Evolutionary conservation across 805 yeast species (phyloP).

Genomic region (Ogataea zsoltii): DNA sequence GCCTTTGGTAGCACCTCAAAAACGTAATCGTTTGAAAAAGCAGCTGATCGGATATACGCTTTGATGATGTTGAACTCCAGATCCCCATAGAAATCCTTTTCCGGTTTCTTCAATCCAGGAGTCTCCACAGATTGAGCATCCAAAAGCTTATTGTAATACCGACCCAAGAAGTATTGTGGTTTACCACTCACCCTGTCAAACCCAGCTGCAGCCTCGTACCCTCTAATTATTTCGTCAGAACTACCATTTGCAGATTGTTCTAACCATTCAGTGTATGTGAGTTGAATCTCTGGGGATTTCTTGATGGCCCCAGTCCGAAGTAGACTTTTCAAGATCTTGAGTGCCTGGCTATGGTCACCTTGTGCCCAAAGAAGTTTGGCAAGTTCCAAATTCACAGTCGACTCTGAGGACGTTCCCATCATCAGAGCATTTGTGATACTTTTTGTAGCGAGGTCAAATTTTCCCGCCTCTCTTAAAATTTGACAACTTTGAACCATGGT

Average conservation of each 20-base stretch:
- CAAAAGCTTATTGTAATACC: constrained; percentile 72
- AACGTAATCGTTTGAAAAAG: constrained; percentile 62
- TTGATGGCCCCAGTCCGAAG: constrained; percentile 16
- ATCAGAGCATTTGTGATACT: constrained; percentile 62
- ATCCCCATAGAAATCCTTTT: constrained; percentile 44
- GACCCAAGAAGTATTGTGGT: constrained; percentile 78
- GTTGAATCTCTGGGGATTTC: constrained; percentile 45
- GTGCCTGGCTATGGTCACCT: constrained; percentile 84
- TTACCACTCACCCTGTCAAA: constrained; percentile 60
- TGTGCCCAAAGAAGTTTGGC: constrained; percentile 86
- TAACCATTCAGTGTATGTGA: constrained; percentile 85
- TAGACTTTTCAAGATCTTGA: constrained; percentile 57
- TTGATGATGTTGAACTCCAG: constrained; percentile 56
- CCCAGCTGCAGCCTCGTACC: constrained; percentile 60
- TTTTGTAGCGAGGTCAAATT: constrained; percentile 72
- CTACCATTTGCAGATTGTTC: constrained; percentile 83
- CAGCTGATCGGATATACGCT: constrained; percentile 59
- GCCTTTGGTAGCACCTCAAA: constrained; percentile 87
- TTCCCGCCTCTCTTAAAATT: constrained; percentile 64
- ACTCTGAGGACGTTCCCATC: constrained; percentile 36
- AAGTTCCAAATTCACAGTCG: constrained; percentile 64
- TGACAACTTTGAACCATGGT: constrained; percentile 61
- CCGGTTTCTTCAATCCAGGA: constrained; percentile 29
- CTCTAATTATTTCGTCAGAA: constrained; percentile 67
- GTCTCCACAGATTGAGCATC: constrained; percentile 53